Percentiles rank a stretch among this genome's conserved stretches.
Evolutionary conservation across 768 basidiomycete species (phyloP).

Genomic region (Tricholoma hemisulphureum): DNA sequence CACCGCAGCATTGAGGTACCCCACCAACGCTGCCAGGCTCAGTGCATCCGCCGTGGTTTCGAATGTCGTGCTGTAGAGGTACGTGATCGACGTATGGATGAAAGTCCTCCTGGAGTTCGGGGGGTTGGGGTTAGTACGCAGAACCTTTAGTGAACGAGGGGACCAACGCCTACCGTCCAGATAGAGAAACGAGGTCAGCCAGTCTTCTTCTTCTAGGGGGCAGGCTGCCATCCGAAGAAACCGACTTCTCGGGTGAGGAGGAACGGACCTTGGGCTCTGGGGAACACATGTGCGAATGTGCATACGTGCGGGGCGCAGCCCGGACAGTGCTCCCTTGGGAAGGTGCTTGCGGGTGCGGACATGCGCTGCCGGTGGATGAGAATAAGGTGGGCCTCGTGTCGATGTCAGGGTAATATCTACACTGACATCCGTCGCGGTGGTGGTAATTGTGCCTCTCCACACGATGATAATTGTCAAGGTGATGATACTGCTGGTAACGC

Average conservation of each 20-base stretch:
- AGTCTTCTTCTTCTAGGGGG: slow-evolving; percentile 42
- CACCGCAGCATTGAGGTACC: slow-evolving; percentile 74
- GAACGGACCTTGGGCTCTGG: slow-evolving; percentile 5
- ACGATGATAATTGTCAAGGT: background rate
- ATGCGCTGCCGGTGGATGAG: background rate
- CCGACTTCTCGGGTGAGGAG: background rate
- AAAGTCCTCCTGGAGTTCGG: slow-evolving; percentile 49
- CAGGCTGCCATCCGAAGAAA: background rate
- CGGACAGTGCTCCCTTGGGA: background rate
- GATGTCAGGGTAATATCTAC: background rate
- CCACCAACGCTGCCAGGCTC: slow-evolving; percentile 63
- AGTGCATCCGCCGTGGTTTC: slow-evolving; percentile 58
- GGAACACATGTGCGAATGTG: slow-evolving; percentile 22
- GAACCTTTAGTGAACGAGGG: background rate
- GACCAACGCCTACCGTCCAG: slow-evolving; percentile 52
- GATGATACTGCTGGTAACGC: background rate
- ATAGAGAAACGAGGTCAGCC: slow-evolving; percentile 58
- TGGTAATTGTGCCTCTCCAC: background rate
- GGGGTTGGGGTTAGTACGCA: background rate
- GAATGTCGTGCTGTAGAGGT: slow-evolving; percentile 70
- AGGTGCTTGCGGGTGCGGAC: background rate
- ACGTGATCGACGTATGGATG: slow-evolving; percentile 56
- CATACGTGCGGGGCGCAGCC: background rate
- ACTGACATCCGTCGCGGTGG: background rate
- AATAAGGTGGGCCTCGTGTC: background rate